Evolutionary conservation across 2,329 filamentous ascomycete species (phyloP), one percentile per base, ranked within the genome.

Genomic region (Sodiomyces alkalinus): DNA sequence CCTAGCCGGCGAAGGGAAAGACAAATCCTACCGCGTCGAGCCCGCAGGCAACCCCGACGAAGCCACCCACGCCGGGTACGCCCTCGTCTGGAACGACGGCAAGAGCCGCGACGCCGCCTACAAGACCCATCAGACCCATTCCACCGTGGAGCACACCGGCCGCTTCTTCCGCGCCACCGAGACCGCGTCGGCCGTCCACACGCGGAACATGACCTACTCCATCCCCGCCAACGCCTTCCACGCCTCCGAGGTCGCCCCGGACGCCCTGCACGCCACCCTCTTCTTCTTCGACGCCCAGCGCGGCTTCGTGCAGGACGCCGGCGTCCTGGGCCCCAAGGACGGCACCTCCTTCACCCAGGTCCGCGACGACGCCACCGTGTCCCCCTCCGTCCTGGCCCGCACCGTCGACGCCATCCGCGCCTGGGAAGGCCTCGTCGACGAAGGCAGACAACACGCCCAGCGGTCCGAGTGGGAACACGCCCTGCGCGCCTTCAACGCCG

Each of bases 201-300:
- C 27, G 1, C 29, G 40, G 6, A 31, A 38, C 21, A 34, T 34
- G 32, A 43, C 30, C 8, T 55, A 54, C 30, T 34, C 36, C 3
- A 39, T 55, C 13, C 42, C 48, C 2, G 42, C 43, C 6, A 46
- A 36, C 1, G 33, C 28, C 4, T 52, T 41, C 24, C 52, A 55
- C 33, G 36, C 28, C 1, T 37, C 42, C 6, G 39, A 40, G 2
- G 48, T 55, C 2, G 30, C 35, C 3, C 41, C 46, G 0, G 35
- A 48, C 6, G 27, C 22, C 2, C 27, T 53, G 0, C 48, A 53
- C 23, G 50, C 53, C 2, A 52, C 50, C 1, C 20, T 56, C 4
- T 50, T 51, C 39, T 44, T 48, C 26, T 55, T 55, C 27, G 51
- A 56, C 31, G 41, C 48, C 1, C 26, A 22, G 8, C 44, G 45